Evolutionary conservation across 2,329 filamentous ascomycete genomes (phyloP).

Genomic region (Xylariaceae sp.): DNA sequence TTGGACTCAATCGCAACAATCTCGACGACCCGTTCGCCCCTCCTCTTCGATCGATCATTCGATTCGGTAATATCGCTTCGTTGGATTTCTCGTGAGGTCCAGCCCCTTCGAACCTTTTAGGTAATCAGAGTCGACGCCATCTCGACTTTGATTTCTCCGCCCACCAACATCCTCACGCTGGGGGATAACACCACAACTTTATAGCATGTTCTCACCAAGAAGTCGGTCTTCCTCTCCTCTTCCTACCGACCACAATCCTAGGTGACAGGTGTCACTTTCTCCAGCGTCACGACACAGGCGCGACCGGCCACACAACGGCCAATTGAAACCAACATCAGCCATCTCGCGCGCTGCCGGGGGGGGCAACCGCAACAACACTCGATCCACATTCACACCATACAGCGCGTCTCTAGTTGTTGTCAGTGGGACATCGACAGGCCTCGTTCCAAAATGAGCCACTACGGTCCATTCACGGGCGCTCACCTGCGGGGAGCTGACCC

Average conservation of each 20-base stretch:
- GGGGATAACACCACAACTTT: slow-evolving; percentile 36
- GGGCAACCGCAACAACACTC: slow-evolving; percentile 16
- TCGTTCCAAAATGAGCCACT: slow-evolving; percentile 35
- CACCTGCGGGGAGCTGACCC: slow-evolving; percentile 34
- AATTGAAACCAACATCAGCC: slow-evolving; percentile 5
- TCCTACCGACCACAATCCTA: slow-evolving; percentile 57
- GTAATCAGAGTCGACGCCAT: slow-evolving; percentile 29
- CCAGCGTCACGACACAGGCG: slow-evolving; percentile 43
- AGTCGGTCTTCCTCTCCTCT: slow-evolving; percentile 49
- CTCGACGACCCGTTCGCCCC: slow-evolving; percentile 16
- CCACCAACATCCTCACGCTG: slow-evolving; percentile 23
- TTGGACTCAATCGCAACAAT: slow-evolving; percentile 20
- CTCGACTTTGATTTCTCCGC: slow-evolving; percentile 36
- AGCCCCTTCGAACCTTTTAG: slow-evolving; percentile 35
- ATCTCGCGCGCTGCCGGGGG: slow-evolving; percentile 13
- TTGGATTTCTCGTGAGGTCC: slow-evolving; percentile 35
- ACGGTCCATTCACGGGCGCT: slow-evolving; percentile 40
- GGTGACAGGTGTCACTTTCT: slow-evolving; percentile 50
- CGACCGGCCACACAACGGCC: slow-evolving; percentile 24
- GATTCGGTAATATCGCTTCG: slow-evolving; percentile 11
- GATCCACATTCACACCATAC: slow-evolving; percentile 2
- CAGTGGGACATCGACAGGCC: slow-evolving; percentile 17
- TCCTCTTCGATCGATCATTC: slow-evolving; percentile 7
- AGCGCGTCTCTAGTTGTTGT: slow-evolving; percentile 23
- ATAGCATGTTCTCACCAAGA: slow-evolving; percentile 54